phyloP scores from a whole-genome alignment of 441 rosid species.

The Viola pubescens region DNA sequence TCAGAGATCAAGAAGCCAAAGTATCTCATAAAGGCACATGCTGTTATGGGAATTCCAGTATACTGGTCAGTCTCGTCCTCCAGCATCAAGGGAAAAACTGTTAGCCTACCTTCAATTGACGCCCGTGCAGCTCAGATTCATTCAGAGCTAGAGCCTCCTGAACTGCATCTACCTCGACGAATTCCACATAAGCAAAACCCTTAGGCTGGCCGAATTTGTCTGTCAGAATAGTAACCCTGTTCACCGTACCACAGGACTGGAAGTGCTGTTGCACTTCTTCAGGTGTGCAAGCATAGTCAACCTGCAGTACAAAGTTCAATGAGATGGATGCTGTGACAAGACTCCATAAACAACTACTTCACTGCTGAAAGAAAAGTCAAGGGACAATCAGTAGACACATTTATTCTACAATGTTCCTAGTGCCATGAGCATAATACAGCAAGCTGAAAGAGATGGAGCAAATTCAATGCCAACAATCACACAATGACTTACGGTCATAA shows the following conservation, averaged over 20 bases:
- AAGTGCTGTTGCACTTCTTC: constrained; percentile 98
- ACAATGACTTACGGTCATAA: too few species aligned
- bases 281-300: constrained; percentile 87
- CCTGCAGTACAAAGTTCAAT: constrained; percentile 37
- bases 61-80: not conserved
- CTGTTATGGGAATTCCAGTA: not conserved
- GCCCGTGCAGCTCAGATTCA: constrained; percentile 92
- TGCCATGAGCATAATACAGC: not conserved
- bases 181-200: constrained; percentile 93
- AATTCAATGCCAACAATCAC: too few species aligned
- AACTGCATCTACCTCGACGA: constrained; percentile 68
- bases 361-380: too few species aligned
- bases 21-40: not conserved
- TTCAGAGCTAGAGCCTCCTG: constrained; percentile 73
- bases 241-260: constrained; percentile 88
- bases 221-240: constrained; percentile 81
- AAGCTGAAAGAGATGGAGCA: too few species aligned
- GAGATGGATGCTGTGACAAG: too few species aligned
- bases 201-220: constrained; percentile 91
- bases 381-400: not conserved
- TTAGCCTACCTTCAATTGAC: constrained; percentile 61
- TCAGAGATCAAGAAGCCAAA: not conserved
- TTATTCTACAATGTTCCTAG: not conserved
- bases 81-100: not conserved
- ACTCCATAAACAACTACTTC: too few species aligned